phyloP scores from a whole-genome alignment of 805 yeast genomes.

The Candida yuanshanica region DNA sequence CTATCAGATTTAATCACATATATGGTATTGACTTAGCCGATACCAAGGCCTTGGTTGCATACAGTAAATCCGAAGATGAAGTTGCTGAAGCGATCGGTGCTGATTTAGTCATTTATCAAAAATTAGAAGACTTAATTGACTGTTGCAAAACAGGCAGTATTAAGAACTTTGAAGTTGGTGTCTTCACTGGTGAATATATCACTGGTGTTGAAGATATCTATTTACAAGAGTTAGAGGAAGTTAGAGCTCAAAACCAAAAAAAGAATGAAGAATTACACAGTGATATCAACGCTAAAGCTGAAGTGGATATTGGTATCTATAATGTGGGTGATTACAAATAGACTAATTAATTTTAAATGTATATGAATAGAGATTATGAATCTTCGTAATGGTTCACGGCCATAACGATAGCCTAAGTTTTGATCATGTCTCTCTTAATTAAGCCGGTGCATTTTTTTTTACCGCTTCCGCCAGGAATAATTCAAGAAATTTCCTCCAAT shows the following conservation, averaged over 20 bases:
- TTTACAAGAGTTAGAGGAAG: conserved; percentile 71
- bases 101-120: conserved; percentile 85
- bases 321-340: conserved; percentile 47
- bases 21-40: conserved; percentile 98
- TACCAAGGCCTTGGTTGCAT: conserved; percentile 89
- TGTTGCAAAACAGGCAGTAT: conserved; percentile 56
- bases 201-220: conserved; percentile 91
- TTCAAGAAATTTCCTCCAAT: too few relatives aligned
- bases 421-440: too few relatives aligned
- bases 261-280: conserved; percentile 40
- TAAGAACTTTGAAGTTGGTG: conserved; percentile 86
- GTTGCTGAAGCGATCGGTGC: conserved; percentile 80
- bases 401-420: too few relatives aligned
- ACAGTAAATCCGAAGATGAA: conserved; percentile 64
- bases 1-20: conserved; percentile 93
- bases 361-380: too few relatives aligned
- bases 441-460: too few relatives aligned
- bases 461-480: too few relatives aligned
- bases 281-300: conserved; percentile 69
- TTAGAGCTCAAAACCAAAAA: conserved; percentile 73
- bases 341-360: too few relatives aligned
- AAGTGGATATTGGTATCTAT: conserved; percentile 58
- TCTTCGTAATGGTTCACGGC: too few relatives aligned
- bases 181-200: conserved; percentile 88
- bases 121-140: conserved; percentile 71